Evolutionary conservation across 371 early-diverging fungal genomes (phyloP), one percentile per base, ranked within the genome.

Genomic region (Syncephalastrum sp.): DNA sequence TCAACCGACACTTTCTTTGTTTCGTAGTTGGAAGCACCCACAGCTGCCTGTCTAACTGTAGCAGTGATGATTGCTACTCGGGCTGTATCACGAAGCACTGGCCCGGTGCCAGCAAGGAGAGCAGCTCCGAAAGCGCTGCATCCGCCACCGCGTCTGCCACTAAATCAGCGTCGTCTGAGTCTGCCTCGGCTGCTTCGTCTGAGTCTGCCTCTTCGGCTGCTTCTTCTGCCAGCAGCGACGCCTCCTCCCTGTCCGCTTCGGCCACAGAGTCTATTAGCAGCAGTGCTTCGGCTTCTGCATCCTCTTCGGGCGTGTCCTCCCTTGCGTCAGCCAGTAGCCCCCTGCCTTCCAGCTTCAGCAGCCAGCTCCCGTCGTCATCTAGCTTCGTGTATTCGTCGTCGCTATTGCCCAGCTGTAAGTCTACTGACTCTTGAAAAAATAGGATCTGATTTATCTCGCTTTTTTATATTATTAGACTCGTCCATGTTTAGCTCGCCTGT

Each of bases 41-140:
- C n/a, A 24, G 48, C n/a, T 74, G 75, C 49, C 49, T 74, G 19
- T 33, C 54, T 17, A 33, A 41, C 4, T 74, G 75, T 25, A 12
- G 25, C 21, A 59, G 53, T 15, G 56, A 62, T 25, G 58, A 47
- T 27, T 74, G 75, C 49, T 74, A 68, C 45, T 56, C 60, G 7
- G 45, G 54, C 6, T 74, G 75, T 50, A 68, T 74, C 21, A 47
- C 55, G 19, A 48, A 68, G 24, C 59, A 71, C 47, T 74, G 75
- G 75, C 75, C 75, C 6, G 67, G 64, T 47, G 53, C 49, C 12
- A 64, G 17, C 44, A 41, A 55, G 21, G 21, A 45, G 21, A 17
- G 47, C 53, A 42, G 29, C 49, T 19, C 19, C 5, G 13, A 50
- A 53, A 5, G 38, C 8, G 54, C 52, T 17, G 38, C 56, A 38